Evolutionary conservation across 148 eudicot genomes (phyloP).

Genomic region (Cornus florida): DNA sequence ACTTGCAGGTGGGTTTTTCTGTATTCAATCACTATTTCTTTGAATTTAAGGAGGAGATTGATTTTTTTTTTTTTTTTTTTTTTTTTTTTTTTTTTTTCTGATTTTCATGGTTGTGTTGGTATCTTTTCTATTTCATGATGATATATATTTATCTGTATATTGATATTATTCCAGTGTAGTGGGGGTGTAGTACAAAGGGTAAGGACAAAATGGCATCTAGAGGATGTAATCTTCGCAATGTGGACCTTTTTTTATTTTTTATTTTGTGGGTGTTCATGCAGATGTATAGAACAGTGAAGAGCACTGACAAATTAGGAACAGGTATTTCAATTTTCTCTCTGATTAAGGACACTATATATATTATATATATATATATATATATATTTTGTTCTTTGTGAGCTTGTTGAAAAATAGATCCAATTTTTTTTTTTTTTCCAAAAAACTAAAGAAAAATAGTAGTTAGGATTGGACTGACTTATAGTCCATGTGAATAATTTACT

Average conservation of each 20-base stretch:
- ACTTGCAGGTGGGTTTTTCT: conserved; percentile 64
- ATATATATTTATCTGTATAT: background rate
- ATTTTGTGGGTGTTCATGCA: conserved; percentile 43
- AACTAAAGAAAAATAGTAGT: too few relatives aligned
- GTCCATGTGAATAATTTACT: conserved; percentile 1
- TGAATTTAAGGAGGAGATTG: conserved; percentile 9
- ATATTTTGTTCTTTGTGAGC: background rate
- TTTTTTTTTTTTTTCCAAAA: background rate
- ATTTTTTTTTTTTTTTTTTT: too few relatives aligned
- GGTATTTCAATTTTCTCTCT: conserved; percentile 33
- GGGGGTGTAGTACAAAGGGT: conserved; percentile 12
- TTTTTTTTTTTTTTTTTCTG: too few relatives aligned
- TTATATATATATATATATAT: too few relatives aligned
- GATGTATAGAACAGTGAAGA: conserved; percentile 99
- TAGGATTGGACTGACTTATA: background rate
- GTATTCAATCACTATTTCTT: conserved; percentile 6
- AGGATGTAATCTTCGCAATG: conserved; percentile 19
- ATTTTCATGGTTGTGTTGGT: conserved; percentile 1
- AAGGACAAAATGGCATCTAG: conserved; percentile 34
- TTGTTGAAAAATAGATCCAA: too few relatives aligned
- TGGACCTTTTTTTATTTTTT: conserved; percentile 17
- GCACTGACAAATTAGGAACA: conserved; percentile 62
- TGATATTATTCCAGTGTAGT: background rate
- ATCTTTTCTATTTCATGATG: background rate
- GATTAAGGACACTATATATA: too few relatives aligned